phyloP scores from a whole-genome alignment of 1,284 basidiomycete species.

The Melanopsichium pennsylvanicum region DNA sequence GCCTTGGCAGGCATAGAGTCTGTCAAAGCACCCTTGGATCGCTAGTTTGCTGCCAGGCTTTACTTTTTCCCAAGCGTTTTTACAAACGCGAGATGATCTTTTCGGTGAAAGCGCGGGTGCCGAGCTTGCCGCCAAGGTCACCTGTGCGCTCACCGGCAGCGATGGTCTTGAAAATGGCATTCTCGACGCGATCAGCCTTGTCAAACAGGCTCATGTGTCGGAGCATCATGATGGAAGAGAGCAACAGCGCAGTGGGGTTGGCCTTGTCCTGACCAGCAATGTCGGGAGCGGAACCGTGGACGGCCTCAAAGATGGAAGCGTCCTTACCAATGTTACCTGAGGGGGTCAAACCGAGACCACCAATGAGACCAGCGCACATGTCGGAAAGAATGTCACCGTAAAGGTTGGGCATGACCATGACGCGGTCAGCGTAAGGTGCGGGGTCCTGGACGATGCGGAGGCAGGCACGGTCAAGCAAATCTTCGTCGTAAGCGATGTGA shows the following conservation, averaged over 20 bases:
- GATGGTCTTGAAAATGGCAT: constrained; percentile 71
- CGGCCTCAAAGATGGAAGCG: constrained; percentile 99
- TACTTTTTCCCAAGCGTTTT: background rate
- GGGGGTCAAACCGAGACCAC: constrained; percentile 95
- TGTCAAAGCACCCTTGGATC: no score
- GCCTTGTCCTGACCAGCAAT: constrained; percentile 80
- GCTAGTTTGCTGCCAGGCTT: background rate
- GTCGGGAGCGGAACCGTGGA: constrained; percentile 77
- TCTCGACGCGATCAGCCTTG: constrained; percentile 89
- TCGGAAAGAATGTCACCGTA: constrained; percentile 98
- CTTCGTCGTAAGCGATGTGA: constrained; percentile 91
- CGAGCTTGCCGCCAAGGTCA: constrained; percentile 62
- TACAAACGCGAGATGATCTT: constrained; percentile 55
- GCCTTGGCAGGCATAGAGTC: background rate
- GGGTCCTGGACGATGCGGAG: constrained; percentile 84
- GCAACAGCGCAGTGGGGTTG: constrained; percentile 94
- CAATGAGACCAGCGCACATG: constrained; percentile 98
- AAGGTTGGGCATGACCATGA: constrained; percentile 99
- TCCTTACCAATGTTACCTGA: constrained; percentile 98
- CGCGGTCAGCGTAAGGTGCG: constrained; percentile 89
- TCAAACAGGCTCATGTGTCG: constrained; percentile 93
- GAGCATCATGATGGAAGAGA: constrained; percentile 89
- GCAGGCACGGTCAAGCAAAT: constrained; percentile 95
- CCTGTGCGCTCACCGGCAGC: constrained; percentile 59
- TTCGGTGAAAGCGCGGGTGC: constrained; percentile 62